phyloP scores from a whole-genome alignment of 2,329 filamentous ascomycete species.

The Emergomyces orientalis region DNA sequence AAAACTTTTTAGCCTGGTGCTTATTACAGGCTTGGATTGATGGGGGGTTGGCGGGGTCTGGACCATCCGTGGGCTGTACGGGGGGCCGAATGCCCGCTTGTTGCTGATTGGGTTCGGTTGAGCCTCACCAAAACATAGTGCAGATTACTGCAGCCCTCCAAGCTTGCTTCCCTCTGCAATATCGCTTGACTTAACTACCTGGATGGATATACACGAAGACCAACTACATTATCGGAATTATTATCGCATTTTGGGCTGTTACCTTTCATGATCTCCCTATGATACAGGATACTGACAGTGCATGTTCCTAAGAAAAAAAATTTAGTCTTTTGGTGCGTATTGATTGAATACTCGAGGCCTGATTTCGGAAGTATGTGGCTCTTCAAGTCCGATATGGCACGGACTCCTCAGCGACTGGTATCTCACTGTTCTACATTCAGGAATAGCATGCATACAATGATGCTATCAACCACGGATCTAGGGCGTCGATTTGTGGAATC shows the following conservation, averaged over 20 bases:
- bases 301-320: not conserved
- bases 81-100: not conserved
- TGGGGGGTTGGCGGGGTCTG: not conserved
- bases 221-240: not conserved
- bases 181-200: not conserved
- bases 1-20: not conserved
- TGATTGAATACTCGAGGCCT: not conserved
- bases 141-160: not conserved
- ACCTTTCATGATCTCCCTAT: not conserved
- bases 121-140: not conserved
- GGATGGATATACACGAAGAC: not conserved
- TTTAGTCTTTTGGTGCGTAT: not conserved
- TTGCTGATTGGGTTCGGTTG: constrained; percentile 1
- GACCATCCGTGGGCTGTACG: not conserved
- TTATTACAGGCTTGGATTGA: not conserved
- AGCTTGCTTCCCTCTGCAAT: not conserved
- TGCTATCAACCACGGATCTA: not conserved
- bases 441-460: not conserved
- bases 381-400: not conserved
- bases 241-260: not conserved
- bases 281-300: not conserved
- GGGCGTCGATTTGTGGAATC: not conserved
- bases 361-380: not conserved
- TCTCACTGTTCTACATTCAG: not conserved
- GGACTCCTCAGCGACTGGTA: not conserved